Evolutionary conservation across 148 eudicot species (phyloP).

Genomic region (Rhododendron henanense): DNA sequence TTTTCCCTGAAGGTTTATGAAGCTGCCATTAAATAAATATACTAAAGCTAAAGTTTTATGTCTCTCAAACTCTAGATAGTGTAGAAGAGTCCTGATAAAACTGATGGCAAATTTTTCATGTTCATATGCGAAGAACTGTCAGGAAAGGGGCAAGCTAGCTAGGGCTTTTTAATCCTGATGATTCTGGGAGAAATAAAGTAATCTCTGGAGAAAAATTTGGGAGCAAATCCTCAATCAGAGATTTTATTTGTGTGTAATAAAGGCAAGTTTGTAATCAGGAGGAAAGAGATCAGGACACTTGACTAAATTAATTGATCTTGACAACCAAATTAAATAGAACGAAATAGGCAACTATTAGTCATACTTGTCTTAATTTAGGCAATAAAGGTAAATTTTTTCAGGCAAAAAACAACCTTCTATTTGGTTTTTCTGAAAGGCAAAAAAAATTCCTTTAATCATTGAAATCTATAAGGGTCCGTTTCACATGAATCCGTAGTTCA

Average conservation of each 20-base stretch:
- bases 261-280: background rate
- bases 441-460: too few species aligned
- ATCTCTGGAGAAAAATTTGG: background rate
- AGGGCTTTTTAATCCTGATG: background rate
- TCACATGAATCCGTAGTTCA: too few species aligned
- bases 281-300: background rate
- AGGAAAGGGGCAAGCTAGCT: background rate
- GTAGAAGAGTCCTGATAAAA: background rate
- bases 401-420: too few species aligned
- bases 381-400: background rate
- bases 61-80: background rate
- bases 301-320: background rate
- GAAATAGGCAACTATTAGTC: background rate
- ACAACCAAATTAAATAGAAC: background rate
- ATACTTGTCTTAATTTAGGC: background rate
- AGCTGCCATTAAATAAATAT: background rate
- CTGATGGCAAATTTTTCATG: background rate
- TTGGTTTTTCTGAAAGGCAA: too few species aligned
- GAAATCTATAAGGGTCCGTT: too few species aligned
- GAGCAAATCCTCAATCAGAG: constrained; percentile 1
- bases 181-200: background rate
- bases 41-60: background rate
- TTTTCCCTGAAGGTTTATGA: background rate
- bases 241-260: background rate
- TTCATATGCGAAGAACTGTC: background rate